Evolutionary conservation across 495 filamentous ascomycete species (phyloP).

Genomic region (Talaromyces stipitatus): DNA sequence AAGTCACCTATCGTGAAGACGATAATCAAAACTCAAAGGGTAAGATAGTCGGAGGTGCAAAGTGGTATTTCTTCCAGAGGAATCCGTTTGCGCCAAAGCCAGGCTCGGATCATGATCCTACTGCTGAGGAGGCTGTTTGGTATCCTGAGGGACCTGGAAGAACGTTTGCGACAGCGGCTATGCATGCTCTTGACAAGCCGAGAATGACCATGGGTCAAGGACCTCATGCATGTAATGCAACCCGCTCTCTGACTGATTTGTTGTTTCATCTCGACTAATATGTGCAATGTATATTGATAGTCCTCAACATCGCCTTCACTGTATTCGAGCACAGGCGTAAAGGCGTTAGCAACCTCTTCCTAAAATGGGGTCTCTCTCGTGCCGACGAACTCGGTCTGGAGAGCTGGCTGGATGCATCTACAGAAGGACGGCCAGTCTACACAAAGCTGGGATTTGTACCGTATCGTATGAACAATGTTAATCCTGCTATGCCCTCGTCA

Average conservation of each 20-base stretch:
- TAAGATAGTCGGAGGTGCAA: conserved; percentile 15
- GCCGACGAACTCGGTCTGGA: conserved; percentile 20
- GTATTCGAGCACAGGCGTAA: conserved; percentile 10
- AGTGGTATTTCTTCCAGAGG: conserved; percentile 19
- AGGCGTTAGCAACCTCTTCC: conserved; percentile 19
- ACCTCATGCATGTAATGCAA: conserved; percentile 14
- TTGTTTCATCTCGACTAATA: neutral
- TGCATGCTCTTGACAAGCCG: conserved; percentile 9
- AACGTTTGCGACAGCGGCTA: conserved; percentile 9
- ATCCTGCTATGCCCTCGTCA: conserved; percentile 1
- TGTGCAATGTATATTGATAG: conserved; percentile 3
- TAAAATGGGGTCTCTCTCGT: conserved; percentile 21
- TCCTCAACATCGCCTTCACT: conserved; percentile 16
- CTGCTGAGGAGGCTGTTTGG: conserved; percentile 14
- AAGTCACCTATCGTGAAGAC: conserved; percentile 11
- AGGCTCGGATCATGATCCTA: neutral
- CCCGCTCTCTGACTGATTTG: neutral
- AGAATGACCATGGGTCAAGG: conserved; percentile 10
- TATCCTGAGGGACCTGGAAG: conserved; percentile 17
- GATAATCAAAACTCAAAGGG: neutral
- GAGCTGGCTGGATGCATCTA: conserved; percentile 19
- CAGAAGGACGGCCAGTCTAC: conserved; percentile 16
- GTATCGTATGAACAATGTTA: conserved; percentile 6
- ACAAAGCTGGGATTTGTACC: conserved; percentile 15
- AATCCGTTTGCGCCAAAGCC: conserved; percentile 12